Conservation (phyloP, 345 rosid genomes). For the Eutrema heterophyllum region DNA sequence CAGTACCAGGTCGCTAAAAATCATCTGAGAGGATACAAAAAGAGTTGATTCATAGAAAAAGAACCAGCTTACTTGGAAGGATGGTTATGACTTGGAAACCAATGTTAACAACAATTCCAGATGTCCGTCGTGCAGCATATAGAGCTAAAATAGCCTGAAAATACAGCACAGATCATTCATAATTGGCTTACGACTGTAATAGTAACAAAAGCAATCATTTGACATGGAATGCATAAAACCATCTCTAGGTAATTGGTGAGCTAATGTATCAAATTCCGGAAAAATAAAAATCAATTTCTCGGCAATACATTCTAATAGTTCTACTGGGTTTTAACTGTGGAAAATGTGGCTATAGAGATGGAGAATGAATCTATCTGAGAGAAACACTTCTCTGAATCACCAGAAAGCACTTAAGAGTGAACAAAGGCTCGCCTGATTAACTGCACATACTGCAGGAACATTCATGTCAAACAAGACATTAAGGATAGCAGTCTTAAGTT, state of each 20-base stretch:
- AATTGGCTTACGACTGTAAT: neutral
- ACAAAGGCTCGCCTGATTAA: constrained; percentile 62
- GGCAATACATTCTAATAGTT: neutral
- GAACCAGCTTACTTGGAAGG: constrained; percentile 68
- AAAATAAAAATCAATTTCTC: neutral
- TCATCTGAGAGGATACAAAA: neutral
- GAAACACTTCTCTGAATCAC: neutral
- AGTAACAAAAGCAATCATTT: neutral
- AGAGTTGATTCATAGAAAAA: neutral
- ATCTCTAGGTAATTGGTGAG: neutral
- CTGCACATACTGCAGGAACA: constrained; percentile 87
- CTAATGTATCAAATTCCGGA: neutral
- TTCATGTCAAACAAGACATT: constrained; percentile 79
- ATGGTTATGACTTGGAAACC: constrained; percentile 87
- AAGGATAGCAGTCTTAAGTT: constrained; percentile 73
- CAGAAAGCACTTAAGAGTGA: neutral
- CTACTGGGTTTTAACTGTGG: neutral
- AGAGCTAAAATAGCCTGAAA: constrained; percentile 83
- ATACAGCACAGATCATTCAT: neutral
- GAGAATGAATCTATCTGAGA: neutral
- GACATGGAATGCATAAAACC: neutral
- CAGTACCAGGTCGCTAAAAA: neutral
- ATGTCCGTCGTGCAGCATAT: constrained; percentile 64
- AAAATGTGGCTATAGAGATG: neutral
- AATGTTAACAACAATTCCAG: constrained; percentile 85